Evolutionary conservation across 352 stramenopile genomes (phyloP).

Genomic region (Pythium vanterpoolii): DNA sequence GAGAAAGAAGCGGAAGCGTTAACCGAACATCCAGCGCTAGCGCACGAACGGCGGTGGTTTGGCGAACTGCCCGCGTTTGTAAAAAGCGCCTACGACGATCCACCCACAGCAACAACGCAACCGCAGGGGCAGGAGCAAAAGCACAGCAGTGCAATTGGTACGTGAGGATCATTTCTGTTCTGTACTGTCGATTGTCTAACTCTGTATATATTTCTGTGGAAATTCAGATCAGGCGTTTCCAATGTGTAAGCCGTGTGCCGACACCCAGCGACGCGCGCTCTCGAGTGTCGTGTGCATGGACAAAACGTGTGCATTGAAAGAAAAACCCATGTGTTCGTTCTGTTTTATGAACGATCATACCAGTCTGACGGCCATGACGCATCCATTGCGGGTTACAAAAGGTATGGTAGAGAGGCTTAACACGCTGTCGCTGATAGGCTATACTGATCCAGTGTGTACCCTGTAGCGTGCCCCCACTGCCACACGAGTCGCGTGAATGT

Average conservation of each 20-base stretch:
- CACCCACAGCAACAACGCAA: background rate
- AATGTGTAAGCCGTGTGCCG: background rate
- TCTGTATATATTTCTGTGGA: background rate
- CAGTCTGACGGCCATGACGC: background rate
- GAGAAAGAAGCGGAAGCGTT: background rate
- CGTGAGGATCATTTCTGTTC: background rate
- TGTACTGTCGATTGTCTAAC: background rate
- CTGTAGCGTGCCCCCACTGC: slow-evolving; percentile 59
- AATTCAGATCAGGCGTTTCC: background rate
- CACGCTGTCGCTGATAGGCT: background rate
- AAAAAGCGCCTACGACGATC: background rate
- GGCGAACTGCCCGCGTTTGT: slow-evolving; percentile 14
- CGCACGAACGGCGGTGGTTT: slow-evolving; percentile 10
- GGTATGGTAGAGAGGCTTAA: slow-evolving; percentile 1
- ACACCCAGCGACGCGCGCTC: background rate
- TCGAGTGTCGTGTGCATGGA: slow-evolving; percentile 19
- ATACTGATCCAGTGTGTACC: background rate
- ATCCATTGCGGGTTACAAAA: slow-evolving; percentile 15
- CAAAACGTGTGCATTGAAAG: slow-evolving; percentile 1
- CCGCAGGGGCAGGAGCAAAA: background rate
- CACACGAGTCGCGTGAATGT: slow-evolving; percentile 36
- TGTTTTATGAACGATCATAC: slow-evolving; percentile 13
- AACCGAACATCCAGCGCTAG: slow-evolving; percentile 7
- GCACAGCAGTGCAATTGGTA: background rate
- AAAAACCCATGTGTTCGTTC: slow-evolving; percentile 1